These are phyloP conservation scores for Trypanosomatidae sp. DNA, from an alignment of 208 protist species.

Conservation along the genomic window DNA sequence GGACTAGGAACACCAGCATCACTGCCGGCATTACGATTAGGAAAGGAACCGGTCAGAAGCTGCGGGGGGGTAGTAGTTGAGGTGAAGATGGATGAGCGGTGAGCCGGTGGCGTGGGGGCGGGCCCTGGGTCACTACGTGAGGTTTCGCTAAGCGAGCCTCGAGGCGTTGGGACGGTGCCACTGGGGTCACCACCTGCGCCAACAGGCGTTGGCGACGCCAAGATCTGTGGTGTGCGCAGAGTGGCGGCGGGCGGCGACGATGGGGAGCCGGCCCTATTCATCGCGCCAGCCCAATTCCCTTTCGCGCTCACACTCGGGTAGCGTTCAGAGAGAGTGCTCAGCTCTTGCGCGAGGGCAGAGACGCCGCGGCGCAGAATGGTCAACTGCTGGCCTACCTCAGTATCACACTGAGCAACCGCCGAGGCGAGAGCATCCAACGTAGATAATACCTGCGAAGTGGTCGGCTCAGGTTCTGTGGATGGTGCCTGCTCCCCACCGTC, in stretches of 20 bases:
- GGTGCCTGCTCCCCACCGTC: background rate
- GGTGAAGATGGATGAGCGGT: slow-evolving; percentile 1
- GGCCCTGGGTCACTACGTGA: background rate
- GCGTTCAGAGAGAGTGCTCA: slow-evolving; percentile 19
- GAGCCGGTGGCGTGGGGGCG: background rate
- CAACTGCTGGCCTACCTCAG: slow-evolving; percentile 26
- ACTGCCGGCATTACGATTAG: background rate
- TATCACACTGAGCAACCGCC: slow-evolving; percentile 25
- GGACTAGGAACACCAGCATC: slow-evolving; percentile 1
- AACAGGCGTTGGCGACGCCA: slow-evolving; percentile 1
- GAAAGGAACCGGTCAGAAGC: background rate
- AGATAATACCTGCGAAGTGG: slow-evolving; percentile 7
- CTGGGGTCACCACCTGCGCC: background rate
- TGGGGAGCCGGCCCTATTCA: background rate
- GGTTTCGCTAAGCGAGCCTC: background rate
- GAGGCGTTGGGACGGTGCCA: background rate
- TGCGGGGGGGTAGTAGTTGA: background rate
- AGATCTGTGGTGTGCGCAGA: slow-evolving; percentile 15
- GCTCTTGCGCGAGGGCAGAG: slow-evolving; percentile 21
- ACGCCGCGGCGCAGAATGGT: slow-evolving; percentile 25
- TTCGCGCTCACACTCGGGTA: slow-evolving; percentile 12
- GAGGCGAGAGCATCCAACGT: slow-evolving; percentile 22
- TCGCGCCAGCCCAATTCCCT: background rate
- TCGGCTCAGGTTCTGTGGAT: background rate
- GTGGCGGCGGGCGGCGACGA: background rate